phyloP scores from a whole-genome alignment of 1,284 basidiomycete species.

The Inonotus obliquus region DNA sequence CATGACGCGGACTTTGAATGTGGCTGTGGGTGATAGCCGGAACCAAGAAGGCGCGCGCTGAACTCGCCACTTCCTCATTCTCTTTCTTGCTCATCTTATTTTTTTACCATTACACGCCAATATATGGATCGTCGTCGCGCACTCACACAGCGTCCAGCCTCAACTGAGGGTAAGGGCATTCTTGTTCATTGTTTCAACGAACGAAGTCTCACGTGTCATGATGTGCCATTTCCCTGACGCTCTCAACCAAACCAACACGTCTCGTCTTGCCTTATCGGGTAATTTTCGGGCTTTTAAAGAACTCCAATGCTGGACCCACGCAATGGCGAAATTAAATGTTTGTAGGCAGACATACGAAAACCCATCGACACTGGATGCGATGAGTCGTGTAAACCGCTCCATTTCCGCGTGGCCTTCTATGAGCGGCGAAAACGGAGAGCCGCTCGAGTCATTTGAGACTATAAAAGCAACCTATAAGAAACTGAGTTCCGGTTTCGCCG shows the following conservation, averaged over 20 bases:
- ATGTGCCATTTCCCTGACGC: background rate
- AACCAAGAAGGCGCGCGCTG: background rate
- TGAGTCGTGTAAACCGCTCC: slow-evolving; percentile 65
- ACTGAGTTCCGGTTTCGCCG: slow-evolving; percentile 52
- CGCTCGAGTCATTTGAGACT: slow-evolving; percentile 59
- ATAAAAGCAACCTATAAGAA: slow-evolving; percentile 62
- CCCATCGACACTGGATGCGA: slow-evolving; percentile 47
- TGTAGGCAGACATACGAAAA: slow-evolving; percentile 52
- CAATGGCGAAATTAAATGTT: slow-evolving; percentile 47
- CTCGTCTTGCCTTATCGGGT: slow-evolving; percentile 9
- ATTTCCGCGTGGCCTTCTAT: slow-evolving; percentile 60
- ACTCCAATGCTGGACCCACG: slow-evolving; percentile 59
- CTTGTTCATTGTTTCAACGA: slow-evolving; percentile 13
- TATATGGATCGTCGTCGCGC: slow-evolving; percentile 55
- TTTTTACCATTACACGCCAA: background rate
- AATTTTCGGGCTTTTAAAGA: slow-evolving; percentile 11
- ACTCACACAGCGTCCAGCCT: slow-evolving; percentile 47
- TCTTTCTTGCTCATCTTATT: background rate
- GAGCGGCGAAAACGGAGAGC: slow-evolving; percentile 51
- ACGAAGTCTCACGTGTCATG: slow-evolving; percentile 1
- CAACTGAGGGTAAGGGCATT: slow-evolving; percentile 46
- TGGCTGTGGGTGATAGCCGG: background rate
- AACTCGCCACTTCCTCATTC: background rate
- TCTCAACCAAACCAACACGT: slow-evolving; percentile 11
- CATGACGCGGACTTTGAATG: slow-evolving; percentile 5